phyloP scores from a whole-genome alignment of 257 asterid species.

The Solanum chilense region DNA sequence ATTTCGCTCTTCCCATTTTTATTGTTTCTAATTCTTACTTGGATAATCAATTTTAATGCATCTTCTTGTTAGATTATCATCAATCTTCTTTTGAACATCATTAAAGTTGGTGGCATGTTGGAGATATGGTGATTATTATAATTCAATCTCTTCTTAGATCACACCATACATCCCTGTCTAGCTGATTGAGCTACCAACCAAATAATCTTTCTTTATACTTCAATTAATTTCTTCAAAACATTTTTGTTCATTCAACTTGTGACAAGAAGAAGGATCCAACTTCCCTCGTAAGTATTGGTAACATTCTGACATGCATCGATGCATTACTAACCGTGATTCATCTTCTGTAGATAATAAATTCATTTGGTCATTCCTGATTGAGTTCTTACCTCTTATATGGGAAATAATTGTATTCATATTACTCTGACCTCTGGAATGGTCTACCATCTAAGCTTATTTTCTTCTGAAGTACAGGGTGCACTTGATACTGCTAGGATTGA shows the following conservation, averaged over 20 bases:
- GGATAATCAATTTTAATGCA: neutral
- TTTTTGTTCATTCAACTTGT: neutral
- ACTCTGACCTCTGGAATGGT: neutral
- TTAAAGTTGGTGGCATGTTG: neutral
- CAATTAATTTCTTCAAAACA: neutral
- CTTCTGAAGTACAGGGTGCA: conserved; percentile 29
- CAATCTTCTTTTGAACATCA: neutral
- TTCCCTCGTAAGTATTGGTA: neutral
- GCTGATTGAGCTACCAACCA: neutral
- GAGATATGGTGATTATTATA: neutral
- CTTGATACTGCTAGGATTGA: conserved; percentile 61
- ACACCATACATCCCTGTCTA: neutral
- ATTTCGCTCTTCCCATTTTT: neutral
- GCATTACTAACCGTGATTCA: neutral
- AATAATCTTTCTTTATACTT: neutral
- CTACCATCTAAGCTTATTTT: neutral
- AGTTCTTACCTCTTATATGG: neutral
- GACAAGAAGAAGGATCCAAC: neutral
- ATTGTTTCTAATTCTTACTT: neutral
- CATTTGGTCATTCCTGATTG: neutral
- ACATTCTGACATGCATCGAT: neutral
- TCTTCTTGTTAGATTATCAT: neutral
- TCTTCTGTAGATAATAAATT: neutral
- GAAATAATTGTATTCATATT: neutral
- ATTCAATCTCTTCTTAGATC: neutral